Evolutionary conservation across 2,329 filamentous ascomycete genomes (phyloP), one percentile per base, ranked within the genome.

Genomic region (Aspergillus nomiae): DNA sequence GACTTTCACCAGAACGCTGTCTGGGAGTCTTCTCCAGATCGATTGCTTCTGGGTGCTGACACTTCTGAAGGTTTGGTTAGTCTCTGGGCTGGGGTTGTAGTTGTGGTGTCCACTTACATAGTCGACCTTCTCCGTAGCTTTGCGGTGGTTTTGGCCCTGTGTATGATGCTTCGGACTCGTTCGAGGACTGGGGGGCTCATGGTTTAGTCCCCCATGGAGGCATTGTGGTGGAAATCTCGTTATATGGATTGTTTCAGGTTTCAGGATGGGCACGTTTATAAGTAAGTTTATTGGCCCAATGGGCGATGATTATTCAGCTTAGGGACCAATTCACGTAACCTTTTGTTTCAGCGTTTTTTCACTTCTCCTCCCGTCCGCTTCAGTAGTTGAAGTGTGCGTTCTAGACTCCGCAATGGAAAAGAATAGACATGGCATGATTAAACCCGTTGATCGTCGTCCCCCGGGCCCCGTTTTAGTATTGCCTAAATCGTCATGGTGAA

Each of bases 1-100:
- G 14, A 72, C 63, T 6, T 48, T 21, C 26, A 71, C 62, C 24
- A 73, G 61, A 12, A 69, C 60, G 28, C 61, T 50, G 21, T 63
- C 62, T 19, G 71, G 70, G 30, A 73, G 61, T 28, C 53, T 57
- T 51, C 68, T 62, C 71, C 70, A 73, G n/a, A 64, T 48, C 0
- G 67, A 65, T 19, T 62, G 55, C n/a, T 65, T 68, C 28, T 43
- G 58, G 19, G 21, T 34, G 38, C 24, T 46, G 56, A 51, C 26
- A 41, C 16, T 41, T 9, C 38, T n/a, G 38, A 16, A n/a, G 16
- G 12, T n/a, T 32, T 26, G 7, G 41, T 56, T 32, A 38, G 34
- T 28, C 26, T 16, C 16, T 46, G 14, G n/a, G 48, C 16, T n/a
- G 24, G 10, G 26, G 19, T 9, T 48, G 4, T 24, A 24, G 11